Evolutionary conservation across 1,139 yeast species (phyloP), one percentile per base, ranked within the genome.

Genomic region (Komagataea norvegica): DNA sequence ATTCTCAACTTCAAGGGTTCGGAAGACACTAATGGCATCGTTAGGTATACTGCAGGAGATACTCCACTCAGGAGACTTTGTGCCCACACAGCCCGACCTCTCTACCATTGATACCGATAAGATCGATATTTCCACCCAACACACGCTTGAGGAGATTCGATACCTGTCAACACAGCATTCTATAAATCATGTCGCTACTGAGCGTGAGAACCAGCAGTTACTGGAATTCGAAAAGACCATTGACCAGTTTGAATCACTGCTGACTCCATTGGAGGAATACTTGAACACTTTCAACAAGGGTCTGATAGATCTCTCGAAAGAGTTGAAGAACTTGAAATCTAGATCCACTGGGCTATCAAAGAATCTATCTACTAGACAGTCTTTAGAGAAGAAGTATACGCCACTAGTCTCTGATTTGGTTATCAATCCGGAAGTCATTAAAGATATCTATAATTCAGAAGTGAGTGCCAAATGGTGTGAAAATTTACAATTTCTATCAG

Each of bases 361-460:
- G 29, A 73, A 83, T 41, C 72, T 86, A 5, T 65, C 68, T 10
- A 58, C 65, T 30, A 81, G 87, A 45, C 71, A 75, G 15, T 57
- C 62, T 25, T 64, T 80, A 4, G 80, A 81, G 25, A 70, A 67
- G 20, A 70, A 71, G 38, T 69, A 88, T 42, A 74, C 79, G 11
- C 94, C 95, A 0, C 64, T 85, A 11, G 79, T 88, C 1, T 70
- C 82, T 27, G 91, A 85, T 47, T 63, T 84, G 19, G 67, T 84
- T 46, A 73, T 88, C 5, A 85, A 96, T 0, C 94, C 95, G 0
- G 74, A 72, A 4, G 63, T 78, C 3, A 71, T 78, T 4, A 62
- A 65, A 36, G 69, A 77, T 2, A 62, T 82, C 1, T 46, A 70
- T 5, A 60, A 61, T 25, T 80, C 70, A 15, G 69, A 70, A 8